Base-by-base conservation (phyloP, 148 eudicot species). In the Vaccinium macrocarpon region DNA sequence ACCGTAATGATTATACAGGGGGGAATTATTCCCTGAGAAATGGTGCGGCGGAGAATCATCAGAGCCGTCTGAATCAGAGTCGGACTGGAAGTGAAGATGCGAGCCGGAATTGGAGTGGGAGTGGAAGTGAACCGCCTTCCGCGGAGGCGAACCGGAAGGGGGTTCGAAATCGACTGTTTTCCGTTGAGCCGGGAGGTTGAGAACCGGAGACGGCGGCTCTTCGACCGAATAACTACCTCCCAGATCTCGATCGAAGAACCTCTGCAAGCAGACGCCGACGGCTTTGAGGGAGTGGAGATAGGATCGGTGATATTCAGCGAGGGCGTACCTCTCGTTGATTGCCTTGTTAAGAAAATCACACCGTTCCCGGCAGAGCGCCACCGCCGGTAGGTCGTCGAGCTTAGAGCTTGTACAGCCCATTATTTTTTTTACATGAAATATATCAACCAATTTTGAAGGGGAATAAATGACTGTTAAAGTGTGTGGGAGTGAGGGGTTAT, bases 401-500 rank as follows among this genome's bases (percentile, higher is more conserved):
- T 97, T 97, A 4, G 99, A 97, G 83, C 79, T 88, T 0, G 93
- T 88, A 52, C 99, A 97, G 38, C 99, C 99, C 99, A 97, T 96
- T 59, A 35, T 27, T n/a, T 3, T 8, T 35, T 27, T 66, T 83
- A 71, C 57, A 82, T 55, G 85, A 86, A 71, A 82, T 62, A 76
- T 8, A 51, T 1, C 46, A 74, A 77, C 46, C 49, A 77, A 46
- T 35, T 3, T 10, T 49, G 5, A 61, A 56, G 10, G 38, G 14
- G 42, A 14, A 14, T 1, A 48, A 18, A 9, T 3, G 10, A 71
- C 29, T 19, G 42, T 74, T 38, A 23, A 10, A 91, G 91, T 35
- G 18, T 6, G 76, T 16, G 76, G 23, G 78, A 74, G 79, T 64
- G 57, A 42, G 42, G 46, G 78, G 46, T 10, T 42, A 19, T 51